Evolutionary conservation across 129 eudicot genomes (phyloP), one percentile per base, ranked within the genome.

Genomic region (Sambucus nigra): DNA sequence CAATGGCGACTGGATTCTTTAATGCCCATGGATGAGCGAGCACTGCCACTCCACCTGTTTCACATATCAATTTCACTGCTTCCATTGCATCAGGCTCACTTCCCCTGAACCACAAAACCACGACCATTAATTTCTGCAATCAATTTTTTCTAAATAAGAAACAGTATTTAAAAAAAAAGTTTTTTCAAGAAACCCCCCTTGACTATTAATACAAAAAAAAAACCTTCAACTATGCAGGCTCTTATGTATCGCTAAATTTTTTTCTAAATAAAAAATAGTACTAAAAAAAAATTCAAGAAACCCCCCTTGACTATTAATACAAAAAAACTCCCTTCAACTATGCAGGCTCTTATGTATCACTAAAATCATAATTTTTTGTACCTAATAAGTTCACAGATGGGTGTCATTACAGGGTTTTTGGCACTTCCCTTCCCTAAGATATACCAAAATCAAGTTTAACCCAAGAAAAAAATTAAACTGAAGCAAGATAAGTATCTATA

Each of bases 11-110:
- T 6, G 97, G 95, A 65, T 84, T 76, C 61, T 88, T 88, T 52
- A 81, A 71, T 9, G 95, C 88, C 97, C 97, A 88, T 62, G 97
- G 97, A 68, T 88, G 97, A 48, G 97, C 97, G 71, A 88, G 46
- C 12, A 88, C 95, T 15, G 88, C 80, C 46, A 88, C 79, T 5
- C 97, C 97, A 28, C 97, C 95, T 0, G 95, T 88, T 69, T 84
- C 80, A 64, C 83, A 53, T 33, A 88, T 79, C 40, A 88, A 40
- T 17, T 55, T 59, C 64, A 88, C 88, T 1, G 97, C 79, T 47
- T 75, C 86, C 76, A 84, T 95, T 24, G 70, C 84, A 59, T 54
- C 69, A 15, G 97, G 97, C 65, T 88, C 97, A 68, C 93, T 81
- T 73, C 97, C 97, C 53, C 97, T 88, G 54, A 17, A 47, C 21